phyloP scores from a whole-genome alignment of 1,284 basidiomycete species.

The Melampsora americana region DNA sequence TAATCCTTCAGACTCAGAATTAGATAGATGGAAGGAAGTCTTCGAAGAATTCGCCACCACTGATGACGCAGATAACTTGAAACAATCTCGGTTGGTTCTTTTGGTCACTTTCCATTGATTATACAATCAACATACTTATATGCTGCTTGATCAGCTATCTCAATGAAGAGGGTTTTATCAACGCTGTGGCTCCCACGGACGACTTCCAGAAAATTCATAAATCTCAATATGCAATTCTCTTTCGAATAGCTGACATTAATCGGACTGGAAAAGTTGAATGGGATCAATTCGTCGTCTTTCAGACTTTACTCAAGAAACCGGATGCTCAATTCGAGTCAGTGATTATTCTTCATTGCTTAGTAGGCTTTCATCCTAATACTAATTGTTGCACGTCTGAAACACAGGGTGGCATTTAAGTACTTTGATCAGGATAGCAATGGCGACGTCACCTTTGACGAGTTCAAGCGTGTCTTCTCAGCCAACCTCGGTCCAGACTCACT shows the following conservation, averaged over 20 bases:
- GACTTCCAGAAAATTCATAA: slow-evolving; percentile 35
- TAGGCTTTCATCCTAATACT: neutral
- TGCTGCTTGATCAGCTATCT: slow-evolving; percentile 10
- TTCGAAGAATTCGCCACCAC: slow-evolving; percentile 28
- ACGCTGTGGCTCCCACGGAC: slow-evolving; percentile 34
- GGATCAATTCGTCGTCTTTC: slow-evolving; percentile 91
- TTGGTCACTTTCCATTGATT: neutral
- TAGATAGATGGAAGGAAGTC: slow-evolving; percentile 28
- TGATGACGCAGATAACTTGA: neutral
- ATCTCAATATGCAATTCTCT: slow-evolving; percentile 58
- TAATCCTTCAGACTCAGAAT: slow-evolving; percentile 8
- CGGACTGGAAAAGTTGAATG: slow-evolving; percentile 77
- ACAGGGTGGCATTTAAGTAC: slow-evolving; percentile 81
- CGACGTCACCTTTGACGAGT: slow-evolving; percentile 83
- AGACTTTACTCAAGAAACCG: slow-evolving; percentile 75
- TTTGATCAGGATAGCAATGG: slow-evolving; percentile 89
- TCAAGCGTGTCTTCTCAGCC: slow-evolving; percentile 80
- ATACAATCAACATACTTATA: neutral
- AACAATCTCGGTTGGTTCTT: slow-evolving; percentile 3
- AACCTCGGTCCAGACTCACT: slow-evolving; percentile 76
- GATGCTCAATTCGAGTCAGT: slow-evolving; percentile 74
- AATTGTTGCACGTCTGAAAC: neutral
- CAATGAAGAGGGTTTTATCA: slow-evolving; percentile 39
- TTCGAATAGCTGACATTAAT: slow-evolving; percentile 79
- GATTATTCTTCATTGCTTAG: slow-evolving; percentile 50